Evolutionary conservation across 2,329 filamentous ascomycete genomes (phyloP).

Genomic region (Colletotrichum sp.): DNA sequence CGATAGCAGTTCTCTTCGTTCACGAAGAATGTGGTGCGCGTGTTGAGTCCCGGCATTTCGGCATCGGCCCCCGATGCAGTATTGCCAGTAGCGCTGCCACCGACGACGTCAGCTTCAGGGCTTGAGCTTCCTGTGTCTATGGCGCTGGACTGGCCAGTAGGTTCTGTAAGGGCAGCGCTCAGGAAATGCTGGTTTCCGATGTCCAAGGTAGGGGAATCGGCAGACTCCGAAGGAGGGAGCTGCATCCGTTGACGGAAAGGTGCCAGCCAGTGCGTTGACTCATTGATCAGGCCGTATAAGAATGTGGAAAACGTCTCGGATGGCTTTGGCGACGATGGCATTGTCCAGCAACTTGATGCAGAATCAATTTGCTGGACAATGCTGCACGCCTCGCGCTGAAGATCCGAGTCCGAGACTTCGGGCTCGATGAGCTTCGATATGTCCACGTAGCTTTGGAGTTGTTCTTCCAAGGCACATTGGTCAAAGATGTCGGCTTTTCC

Average conservation of each 20-base stretch:
- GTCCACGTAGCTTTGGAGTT: slow-evolving; percentile 7
- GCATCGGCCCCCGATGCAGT: neutral
- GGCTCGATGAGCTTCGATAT: neutral
- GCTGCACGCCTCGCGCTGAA: slow-evolving; percentile 4
- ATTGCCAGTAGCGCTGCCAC: neutral
- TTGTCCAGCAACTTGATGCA: neutral
- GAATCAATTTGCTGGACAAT: neutral
- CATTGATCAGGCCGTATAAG: neutral
- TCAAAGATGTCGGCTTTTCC: slow-evolving; percentile 17
- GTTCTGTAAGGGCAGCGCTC: neutral
- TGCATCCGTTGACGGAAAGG: slow-evolving; percentile 1
- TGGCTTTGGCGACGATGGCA: neutral
- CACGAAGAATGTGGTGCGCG: slow-evolving; percentile 9
- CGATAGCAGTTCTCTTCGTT: slow-evolving; percentile 31
- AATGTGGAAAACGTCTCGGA: neutral
- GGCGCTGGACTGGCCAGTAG: neutral
- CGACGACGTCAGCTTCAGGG: neutral
- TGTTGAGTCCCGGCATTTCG: neutral
- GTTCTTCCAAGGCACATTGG: slow-evolving; percentile 6
- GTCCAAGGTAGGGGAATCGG: neutral
- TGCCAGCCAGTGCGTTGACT: slow-evolving; percentile 1
- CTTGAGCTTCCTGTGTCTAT: neutral
- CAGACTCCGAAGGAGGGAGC: neutral
- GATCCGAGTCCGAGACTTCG: neutral
- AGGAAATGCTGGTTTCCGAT: neutral